Percentiles rank a stretch among this genome's conserved stretches.
Conservation (phyloP, 2,329 filamentous ascomycete genomes). For the Cordyceps pruinosa region DNA sequence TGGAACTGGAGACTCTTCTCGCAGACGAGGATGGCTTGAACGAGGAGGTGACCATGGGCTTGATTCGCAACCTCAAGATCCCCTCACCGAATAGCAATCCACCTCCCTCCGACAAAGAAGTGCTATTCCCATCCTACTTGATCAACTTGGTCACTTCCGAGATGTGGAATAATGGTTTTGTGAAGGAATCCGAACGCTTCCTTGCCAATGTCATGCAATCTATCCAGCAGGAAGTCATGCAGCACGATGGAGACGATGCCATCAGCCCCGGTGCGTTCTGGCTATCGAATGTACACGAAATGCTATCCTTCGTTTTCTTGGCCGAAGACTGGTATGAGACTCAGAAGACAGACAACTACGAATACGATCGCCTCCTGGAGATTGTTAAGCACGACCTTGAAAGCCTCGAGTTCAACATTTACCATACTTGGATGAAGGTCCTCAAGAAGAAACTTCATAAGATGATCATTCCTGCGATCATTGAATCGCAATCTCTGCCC, state of each 20-base stretch:
- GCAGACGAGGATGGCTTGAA: constrained; percentile 94
- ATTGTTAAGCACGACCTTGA: constrained; percentile 99
- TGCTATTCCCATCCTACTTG: constrained; percentile 95
- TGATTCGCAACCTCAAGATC: constrained; percentile 96
- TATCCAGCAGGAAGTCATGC: constrained; percentile 98
- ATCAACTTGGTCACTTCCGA: constrained; percentile 98
- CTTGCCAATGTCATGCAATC: constrained; percentile 99
- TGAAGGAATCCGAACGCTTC: constrained; percentile 98
- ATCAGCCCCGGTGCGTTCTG: constrained; percentile 98
- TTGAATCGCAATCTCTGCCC: constrained; percentile 95
- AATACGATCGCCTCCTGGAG: constrained; percentile 93
- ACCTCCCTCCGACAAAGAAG: constrained; percentile 94
- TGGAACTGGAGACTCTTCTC: constrained; percentile 87
- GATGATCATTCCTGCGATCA: constrained; percentile 99
- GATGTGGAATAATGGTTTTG: constrained; percentile 99
- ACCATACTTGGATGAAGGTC: constrained; percentile 99
- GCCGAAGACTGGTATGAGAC: constrained; percentile 99
- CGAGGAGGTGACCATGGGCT: constrained; percentile 91
- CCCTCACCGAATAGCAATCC: constrained; percentile 80
- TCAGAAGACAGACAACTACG: constrained; percentile 98
- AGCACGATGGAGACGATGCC: constrained; percentile 93
- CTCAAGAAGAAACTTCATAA: constrained; percentile 98
- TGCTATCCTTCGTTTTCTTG: constrained; percentile 98
- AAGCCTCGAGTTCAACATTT: constrained; percentile 98
- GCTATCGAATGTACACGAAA: constrained; percentile 98